A percentile compares a stretch with the other conserved stretches of the same genome.
Conservation (phyloP, 208 protist species). For the Naegleria lovaniensis region DNA sequence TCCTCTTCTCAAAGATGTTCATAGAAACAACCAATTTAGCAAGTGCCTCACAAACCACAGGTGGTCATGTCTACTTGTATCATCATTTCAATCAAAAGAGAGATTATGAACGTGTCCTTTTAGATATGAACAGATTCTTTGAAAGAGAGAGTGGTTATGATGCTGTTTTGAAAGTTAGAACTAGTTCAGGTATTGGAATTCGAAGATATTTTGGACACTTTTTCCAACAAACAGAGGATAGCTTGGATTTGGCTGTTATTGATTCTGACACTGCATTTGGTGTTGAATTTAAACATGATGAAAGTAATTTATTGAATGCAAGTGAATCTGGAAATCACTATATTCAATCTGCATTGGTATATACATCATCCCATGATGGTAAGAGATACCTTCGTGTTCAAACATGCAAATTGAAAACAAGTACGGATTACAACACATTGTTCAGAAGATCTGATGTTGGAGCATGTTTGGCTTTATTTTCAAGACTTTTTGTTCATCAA, state of each 20-base stretch:
- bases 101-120: not conserved
- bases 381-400: conserved; percentile 75
- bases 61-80: conserved; percentile 11
- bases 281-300: conserved; percentile 74
- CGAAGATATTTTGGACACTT: conserved; percentile 75
- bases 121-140: not conserved
- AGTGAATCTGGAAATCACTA: conserved; percentile 35
- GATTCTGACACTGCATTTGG: conserved; percentile 62
- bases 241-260: conserved; percentile 73
- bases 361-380: conserved; percentile 70
- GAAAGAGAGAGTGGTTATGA: conserved; percentile 72
- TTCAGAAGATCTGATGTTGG: conserved; percentile 73
- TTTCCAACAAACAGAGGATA: conserved; percentile 61
- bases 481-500: conserved; percentile 54
- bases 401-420: conserved; percentile 60
- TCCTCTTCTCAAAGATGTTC: not conserved
- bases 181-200: conserved; percentile 66
- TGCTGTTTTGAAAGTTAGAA: conserved; percentile 77
- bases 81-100: not conserved
- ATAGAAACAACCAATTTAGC: not conserved
- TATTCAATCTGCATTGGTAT: conserved; percentile 81
- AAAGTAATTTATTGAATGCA: not conserved
- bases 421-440: conserved; percentile 49
- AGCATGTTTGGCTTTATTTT: conserved; percentile 56
- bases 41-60: not conserved